A percentile compares a stretch with the other conserved stretches of the same genome.
phyloP scores from a whole-genome alignment of 176 grass and related monocot species.

The Oryza nivara region DNA sequence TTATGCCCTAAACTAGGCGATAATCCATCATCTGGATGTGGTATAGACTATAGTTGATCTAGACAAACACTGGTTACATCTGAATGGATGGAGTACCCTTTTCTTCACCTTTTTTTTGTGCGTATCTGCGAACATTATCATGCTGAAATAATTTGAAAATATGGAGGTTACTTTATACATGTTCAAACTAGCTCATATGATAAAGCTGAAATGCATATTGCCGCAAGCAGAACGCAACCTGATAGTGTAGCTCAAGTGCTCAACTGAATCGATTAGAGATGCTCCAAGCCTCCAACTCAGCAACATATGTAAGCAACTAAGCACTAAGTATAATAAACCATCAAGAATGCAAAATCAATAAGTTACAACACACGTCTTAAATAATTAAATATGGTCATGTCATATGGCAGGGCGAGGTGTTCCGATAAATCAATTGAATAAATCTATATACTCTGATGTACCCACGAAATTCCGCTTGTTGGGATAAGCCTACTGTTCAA shows the following conservation, averaged over 20 bases:
- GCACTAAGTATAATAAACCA: background rate
- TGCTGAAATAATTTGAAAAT: background rate
- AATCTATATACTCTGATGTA: constrained; percentile 40
- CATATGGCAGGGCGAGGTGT: background rate
- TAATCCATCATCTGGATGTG: no score
- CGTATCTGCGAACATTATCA: background rate
- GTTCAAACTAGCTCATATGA: background rate
- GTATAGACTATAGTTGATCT: no score
- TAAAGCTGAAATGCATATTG: background rate
- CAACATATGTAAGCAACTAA: background rate
- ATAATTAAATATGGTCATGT: constrained; percentile 9
- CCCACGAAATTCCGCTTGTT: background rate
- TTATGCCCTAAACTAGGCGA: no score
- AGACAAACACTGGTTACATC: no score
- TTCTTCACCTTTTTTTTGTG: no score
- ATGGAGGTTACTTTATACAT: background rate
- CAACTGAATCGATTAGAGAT: background rate
- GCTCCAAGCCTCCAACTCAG: background rate
- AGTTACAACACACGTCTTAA: constrained; percentile 12
- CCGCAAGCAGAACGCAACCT: background rate
- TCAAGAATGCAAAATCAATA: constrained; percentile 4
- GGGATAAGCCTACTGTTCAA: constrained; percentile 34
- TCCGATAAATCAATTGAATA: constrained; percentile 45
- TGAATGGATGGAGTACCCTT: no score
- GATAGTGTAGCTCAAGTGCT: background rate